Percentiles rank a stretch among this genome's conserved stretches.
phyloP scores from a whole-genome alignment of 352 stramenopile genomes.

The Globisporangium orthogonon region DNA sequence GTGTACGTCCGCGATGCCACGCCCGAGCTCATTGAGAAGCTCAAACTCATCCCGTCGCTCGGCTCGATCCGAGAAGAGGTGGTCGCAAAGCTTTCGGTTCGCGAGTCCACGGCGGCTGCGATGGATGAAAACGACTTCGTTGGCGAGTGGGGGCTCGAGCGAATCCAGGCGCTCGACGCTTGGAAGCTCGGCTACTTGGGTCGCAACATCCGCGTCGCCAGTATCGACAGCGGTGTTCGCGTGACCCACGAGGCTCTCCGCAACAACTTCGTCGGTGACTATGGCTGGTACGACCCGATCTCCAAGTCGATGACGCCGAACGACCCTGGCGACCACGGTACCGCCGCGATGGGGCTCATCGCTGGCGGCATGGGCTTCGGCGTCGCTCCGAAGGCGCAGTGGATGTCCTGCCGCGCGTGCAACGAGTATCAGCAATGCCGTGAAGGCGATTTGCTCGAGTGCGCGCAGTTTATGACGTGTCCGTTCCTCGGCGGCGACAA shows the following conservation, averaged over 20 bases:
- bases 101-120: slow-evolving; percentile 3
- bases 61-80: slow-evolving; percentile 22
- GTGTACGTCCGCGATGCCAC: slow-evolving; percentile 28
- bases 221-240: slow-evolving; percentile 40
- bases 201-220: slow-evolving; percentile 30
- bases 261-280: slow-evolving; percentile 25
- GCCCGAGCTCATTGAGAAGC: slow-evolving; percentile 24
- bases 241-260: slow-evolving; percentile 26
- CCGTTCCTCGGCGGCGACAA: slow-evolving; percentile 19
- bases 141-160: slow-evolving; percentile 32
- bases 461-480: slow-evolving; percentile 40
- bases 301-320: slow-evolving; percentile 20
- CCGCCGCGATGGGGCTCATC: slow-evolving; percentile 27
- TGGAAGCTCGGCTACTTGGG: slow-evolving; percentile 36
- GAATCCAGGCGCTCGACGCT: slow-evolving; percentile 25
- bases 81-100: slow-evolving; percentile 14
- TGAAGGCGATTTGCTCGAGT: slow-evolving; percentile 30
- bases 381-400: slow-evolving; percentile 26
- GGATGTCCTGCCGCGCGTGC: slow-evolving; percentile 41
- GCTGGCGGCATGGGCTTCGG: slow-evolving; percentile 21
- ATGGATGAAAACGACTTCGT: slow-evolving; percentile 16
- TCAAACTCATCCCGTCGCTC: slow-evolving; percentile 23
- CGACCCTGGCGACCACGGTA: slow-evolving; percentile 32
- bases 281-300: slow-evolving; percentile 49
- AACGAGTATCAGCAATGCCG: slow-evolving; percentile 20